A percentile compares a stretch with the other conserved stretches of the same genome.
These are phyloP conservation scores for Aegilops bicornis DNA, from an alignment of 176 grass and related monocot genomes.

Conservation along the genomic window DNA sequence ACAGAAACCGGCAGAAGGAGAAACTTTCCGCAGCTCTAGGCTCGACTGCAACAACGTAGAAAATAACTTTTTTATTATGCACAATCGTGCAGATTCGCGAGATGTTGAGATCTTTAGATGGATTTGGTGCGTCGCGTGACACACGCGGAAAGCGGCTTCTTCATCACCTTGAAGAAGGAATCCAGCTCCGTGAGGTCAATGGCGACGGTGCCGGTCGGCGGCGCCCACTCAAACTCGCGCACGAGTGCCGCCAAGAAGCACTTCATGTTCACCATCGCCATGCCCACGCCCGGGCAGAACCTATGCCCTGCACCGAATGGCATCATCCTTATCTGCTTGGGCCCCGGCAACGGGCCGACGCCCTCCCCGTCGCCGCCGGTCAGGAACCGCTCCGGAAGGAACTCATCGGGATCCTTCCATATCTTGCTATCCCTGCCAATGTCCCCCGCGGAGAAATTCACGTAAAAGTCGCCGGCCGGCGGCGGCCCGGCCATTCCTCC, in stretches of 20 bases:
- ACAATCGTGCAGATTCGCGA: no score
- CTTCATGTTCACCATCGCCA: constrained; percentile 4
- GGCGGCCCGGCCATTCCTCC: background rate
- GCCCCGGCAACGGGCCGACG: background rate
- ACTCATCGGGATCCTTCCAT: constrained; percentile 23
- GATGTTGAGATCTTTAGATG: no score
- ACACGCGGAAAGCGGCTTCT: background rate
- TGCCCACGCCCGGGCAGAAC: background rate
- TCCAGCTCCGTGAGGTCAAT: background rate
- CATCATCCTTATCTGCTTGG: background rate
- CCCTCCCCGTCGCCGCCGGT: constrained; percentile 19
- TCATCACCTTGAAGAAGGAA: background rate
- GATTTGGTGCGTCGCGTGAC: background rate
- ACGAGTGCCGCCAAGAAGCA: background rate
- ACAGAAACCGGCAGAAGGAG: no score
- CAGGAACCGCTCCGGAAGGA: constrained; percentile 61
- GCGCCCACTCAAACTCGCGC: constrained; percentile 3
- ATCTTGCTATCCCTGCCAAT: background rate
- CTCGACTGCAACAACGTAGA: no score
- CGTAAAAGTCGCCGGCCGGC: background rate
- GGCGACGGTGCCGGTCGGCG: rapidly evolving
- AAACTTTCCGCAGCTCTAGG: no score
- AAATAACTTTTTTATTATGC: no score
- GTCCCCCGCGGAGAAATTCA: background rate
- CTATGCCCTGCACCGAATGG: background rate